Evolutionary conservation across 305 asterid species (phyloP).

Genomic region (Fraxinus baroniana): DNA sequence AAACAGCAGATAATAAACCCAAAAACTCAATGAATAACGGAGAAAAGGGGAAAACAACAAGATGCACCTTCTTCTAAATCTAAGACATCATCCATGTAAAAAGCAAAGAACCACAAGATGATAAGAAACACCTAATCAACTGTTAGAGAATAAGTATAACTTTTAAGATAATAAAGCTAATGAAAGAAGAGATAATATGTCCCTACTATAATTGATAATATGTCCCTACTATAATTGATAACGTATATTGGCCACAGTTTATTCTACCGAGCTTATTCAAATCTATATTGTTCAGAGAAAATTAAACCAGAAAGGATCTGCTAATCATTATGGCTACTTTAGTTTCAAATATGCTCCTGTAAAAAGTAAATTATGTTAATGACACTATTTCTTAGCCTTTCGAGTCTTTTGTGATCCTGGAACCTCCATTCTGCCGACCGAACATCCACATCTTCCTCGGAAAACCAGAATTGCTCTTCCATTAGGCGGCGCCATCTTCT

Average conservation of each 20-base stretch:
- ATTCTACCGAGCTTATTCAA: constrained; percentile 37
- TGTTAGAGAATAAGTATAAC: constrained; percentile 19
- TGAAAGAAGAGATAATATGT: constrained; percentile 19
- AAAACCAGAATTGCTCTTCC: constrained; percentile 88
- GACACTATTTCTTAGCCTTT: constrained; percentile 71
- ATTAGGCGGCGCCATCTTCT: constrained; percentile 90
- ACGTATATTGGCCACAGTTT: constrained; percentile 32
- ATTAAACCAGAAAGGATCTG: constrained; percentile 27
- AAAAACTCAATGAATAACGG: neutral
- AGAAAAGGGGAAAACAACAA: constrained; percentile 19
- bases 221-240: constrained; percentile 25
- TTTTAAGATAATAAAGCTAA: constrained; percentile 27
- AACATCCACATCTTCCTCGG: constrained; percentile 87
- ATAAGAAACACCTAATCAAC: constrained; percentile 12
- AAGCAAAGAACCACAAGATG: constrained; percentile 16
- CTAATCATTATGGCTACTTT: constrained; percentile 30
- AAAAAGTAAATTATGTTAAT: constrained; percentile 26
- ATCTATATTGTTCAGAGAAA: constrained; percentile 28
- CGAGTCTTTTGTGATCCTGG: constrained; percentile 68
- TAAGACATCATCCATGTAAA: constrained; percentile 1
- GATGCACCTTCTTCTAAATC: constrained; percentile 16
- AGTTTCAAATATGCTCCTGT: constrained; percentile 20
- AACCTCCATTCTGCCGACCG: constrained; percentile 85
- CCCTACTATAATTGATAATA: no score
- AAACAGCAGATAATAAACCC: neutral